phyloP scores from a whole-genome alignment of 164 flowering plant species.

The Brasenia schreberi region DNA sequence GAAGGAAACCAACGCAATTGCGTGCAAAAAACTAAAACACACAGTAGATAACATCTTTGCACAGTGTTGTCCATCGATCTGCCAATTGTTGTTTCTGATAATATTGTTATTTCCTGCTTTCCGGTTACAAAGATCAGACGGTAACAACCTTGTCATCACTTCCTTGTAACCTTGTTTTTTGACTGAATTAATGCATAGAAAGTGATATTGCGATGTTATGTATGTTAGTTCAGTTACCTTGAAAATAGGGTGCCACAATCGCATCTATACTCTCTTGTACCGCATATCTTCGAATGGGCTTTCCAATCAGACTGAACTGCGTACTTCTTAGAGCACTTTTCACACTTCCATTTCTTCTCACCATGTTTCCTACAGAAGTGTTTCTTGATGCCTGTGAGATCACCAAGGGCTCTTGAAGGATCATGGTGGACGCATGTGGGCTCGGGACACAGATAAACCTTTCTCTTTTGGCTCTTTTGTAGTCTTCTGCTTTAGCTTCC shows the following conservation, averaged over 20 bases:
- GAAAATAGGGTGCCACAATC: constrained; percentile 95
- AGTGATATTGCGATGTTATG: background rate
- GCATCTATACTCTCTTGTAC: constrained; percentile 73
- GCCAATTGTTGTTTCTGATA: too few relatives aligned
- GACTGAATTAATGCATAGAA: background rate
- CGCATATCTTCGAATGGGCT: constrained; percentile 85
- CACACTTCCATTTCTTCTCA: constrained; percentile 92
- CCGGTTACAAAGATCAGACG: background rate
- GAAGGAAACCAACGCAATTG: background rate
- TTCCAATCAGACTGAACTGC: constrained; percentile 96
- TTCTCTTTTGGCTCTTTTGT: constrained; percentile 58
- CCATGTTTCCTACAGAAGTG: constrained; percentile 84
- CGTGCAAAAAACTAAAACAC: background rate
- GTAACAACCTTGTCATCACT: background rate
- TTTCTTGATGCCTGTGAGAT: constrained; percentile 90
- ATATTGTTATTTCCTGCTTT: too few relatives aligned
- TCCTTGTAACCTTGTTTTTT: background rate
- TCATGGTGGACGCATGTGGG: constrained; percentile 87
- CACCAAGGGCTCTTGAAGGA: constrained; percentile 81
- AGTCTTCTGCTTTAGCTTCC: constrained; percentile 82
- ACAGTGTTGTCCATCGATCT: background rate
- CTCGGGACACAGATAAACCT: constrained; percentile 85
- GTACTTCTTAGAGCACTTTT: constrained; percentile 71
- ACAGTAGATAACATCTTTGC: background rate
- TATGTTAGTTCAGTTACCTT: constrained; percentile 25